Conservation (phyloP, 1,284 basidiomycete species). For the Pseudozyma sp. region DNA sequence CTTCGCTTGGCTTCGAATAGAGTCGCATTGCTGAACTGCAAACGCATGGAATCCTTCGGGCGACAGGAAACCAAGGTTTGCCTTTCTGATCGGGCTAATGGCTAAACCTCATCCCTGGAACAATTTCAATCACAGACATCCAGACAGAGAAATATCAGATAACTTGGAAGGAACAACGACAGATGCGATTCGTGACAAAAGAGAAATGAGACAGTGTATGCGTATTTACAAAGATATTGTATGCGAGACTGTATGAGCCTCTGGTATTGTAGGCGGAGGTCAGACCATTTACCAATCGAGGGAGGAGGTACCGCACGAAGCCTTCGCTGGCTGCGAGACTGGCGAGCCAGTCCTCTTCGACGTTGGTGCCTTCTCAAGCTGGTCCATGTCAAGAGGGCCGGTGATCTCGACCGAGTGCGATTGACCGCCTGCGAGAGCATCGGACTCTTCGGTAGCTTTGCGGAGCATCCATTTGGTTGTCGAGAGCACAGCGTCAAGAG, state of each 20-base stretch:
- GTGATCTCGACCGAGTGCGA: slow-evolving; percentile 50
- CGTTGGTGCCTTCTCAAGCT: slow-evolving; percentile 18
- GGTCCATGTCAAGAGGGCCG: slow-evolving; percentile 39
- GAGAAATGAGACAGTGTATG: too few species aligned
- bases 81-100: background rate
- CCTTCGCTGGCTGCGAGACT: slow-evolving; percentile 22
- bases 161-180: too few species aligned
- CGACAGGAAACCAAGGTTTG: too few species aligned
- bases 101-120: background rate
- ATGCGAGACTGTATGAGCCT: too few species aligned
- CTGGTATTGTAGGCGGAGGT: background rate
- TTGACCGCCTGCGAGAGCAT: slow-evolving; percentile 49
- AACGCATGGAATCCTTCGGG: too few species aligned
- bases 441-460: slow-evolving; percentile 59
- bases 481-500: slow-evolving; percentile 77
- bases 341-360: slow-evolving; percentile 8
- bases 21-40: background rate
- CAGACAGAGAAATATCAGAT: too few species aligned
- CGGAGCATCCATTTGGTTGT: slow-evolving; percentile 76
- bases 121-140: too few species aligned
- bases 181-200: too few species aligned
- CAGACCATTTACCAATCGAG: slow-evolving; percentile 37
- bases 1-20: too few species aligned
- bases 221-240: too few species aligned
- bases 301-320: slow-evolving; percentile 39